Percentiles rank a stretch among this genome's conserved stretches.
Conservation (phyloP, 2,329 filamentous ascomycete species). For the Bipolaris sorokiniana region DNA sequence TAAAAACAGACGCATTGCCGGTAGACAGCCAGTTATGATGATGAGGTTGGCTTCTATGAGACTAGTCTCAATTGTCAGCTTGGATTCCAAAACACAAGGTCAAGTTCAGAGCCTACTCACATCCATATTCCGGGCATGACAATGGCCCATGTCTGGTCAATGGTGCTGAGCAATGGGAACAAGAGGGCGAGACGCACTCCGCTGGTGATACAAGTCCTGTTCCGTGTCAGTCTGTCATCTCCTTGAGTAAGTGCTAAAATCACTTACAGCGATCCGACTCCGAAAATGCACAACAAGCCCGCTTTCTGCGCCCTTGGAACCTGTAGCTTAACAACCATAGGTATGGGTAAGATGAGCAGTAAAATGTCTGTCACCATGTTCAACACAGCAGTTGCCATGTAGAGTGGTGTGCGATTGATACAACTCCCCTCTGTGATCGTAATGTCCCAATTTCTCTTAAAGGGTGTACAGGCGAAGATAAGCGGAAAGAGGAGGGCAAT, state of each 20-base stretch:
- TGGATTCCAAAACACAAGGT: not conserved
- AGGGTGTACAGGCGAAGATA: constrained; percentile 30
- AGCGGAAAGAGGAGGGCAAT: constrained; percentile 27
- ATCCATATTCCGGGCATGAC: constrained; percentile 23
- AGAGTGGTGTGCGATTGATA: constrained; percentile 25
- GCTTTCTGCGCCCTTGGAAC: constrained; percentile 22
- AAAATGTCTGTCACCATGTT: constrained; percentile 30
- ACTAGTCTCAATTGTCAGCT: constrained; percentile 18
- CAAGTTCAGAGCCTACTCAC: not conserved
- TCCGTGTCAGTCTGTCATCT: not conserved
- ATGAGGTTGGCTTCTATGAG: constrained; percentile 52
- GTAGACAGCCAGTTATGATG: constrained; percentile 52
- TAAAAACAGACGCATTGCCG: constrained; percentile 51
- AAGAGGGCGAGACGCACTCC: constrained; percentile 14
- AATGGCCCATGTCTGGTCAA: constrained; percentile 24
- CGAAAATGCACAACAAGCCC: constrained; percentile 28
- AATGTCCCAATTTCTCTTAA: constrained; percentile 26
- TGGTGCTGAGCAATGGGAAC: constrained; percentile 14
- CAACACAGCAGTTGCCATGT: constrained; percentile 29
- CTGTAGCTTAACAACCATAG: constrained; percentile 28
- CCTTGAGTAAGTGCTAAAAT: not conserved
- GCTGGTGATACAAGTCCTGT: constrained; percentile 18
- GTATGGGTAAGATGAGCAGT: constrained; percentile 24
- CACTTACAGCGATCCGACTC: constrained; percentile 24
- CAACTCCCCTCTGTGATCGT: constrained; percentile 23